These are phyloP conservation scores for Exophiala sideris DNA, from an alignment of 2,329 filamentous ascomycete species.

Conservation along the genomic window DNA sequence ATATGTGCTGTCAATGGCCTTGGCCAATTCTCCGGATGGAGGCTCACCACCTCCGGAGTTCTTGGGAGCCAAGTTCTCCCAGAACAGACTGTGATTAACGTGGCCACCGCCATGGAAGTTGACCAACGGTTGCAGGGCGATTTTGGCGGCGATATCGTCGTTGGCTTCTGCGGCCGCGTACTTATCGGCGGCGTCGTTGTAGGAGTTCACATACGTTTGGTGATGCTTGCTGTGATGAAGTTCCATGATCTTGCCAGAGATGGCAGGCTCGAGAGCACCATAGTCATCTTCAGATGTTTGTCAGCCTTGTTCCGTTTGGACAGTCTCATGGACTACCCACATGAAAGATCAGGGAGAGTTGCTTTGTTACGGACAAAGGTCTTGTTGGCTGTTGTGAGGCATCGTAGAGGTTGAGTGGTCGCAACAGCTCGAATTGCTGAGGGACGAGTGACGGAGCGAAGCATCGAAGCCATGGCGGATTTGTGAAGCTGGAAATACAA, in stretches of 20 bases:
- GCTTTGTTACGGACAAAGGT: conserved; percentile 83
- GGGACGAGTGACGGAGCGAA: conserved; percentile 69
- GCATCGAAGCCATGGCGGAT: conserved; percentile 66
- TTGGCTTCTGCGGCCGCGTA: conserved; percentile 56
- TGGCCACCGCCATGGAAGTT: conserved; percentile 90
- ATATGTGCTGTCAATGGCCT: conserved; percentile 58
- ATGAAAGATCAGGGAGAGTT: conserved; percentile 83
- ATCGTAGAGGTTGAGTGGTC: conserved; percentile 56
- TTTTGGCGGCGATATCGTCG: conserved; percentile 61
- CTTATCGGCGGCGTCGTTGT: conserved; percentile 71
- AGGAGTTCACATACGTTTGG: conserved; percentile 85
- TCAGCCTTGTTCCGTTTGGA: not conserved
- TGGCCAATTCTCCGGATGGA: conserved; percentile 55
- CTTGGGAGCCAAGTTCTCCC: conserved; percentile 65
- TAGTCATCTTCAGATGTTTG: conserved; percentile 68
- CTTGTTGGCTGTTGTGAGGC: conserved; percentile 60
- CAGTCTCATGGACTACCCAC: conserved; percentile 46
- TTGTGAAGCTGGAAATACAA: not conserved
- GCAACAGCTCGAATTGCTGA: conserved; percentile 63
- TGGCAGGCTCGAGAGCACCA: conserved; percentile 78
- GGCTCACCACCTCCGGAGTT: conserved; percentile 61
- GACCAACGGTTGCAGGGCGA: conserved; percentile 67
- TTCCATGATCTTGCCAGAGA: conserved; percentile 91
- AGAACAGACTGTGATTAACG: conserved; percentile 91
- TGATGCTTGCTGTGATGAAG: conserved; percentile 92